Evolutionary conservation across 148 eudicot species (phyloP).

Genomic region (Spergularia bocconei): DNA sequence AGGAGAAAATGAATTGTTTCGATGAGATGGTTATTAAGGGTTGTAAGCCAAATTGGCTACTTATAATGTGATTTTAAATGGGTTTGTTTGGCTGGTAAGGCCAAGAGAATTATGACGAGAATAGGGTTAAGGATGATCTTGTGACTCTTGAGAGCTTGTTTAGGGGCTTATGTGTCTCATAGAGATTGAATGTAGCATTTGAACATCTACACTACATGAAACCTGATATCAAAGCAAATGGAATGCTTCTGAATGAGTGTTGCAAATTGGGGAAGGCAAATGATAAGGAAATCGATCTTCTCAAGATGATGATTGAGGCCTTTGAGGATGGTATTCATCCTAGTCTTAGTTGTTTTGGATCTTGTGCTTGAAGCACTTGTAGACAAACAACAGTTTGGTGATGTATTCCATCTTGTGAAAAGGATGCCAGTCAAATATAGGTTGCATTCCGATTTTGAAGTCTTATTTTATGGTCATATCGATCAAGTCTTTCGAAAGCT

Average conservation of each 20-base stretch:
- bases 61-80: conserved; percentile 40
- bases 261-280: conserved; percentile 20
- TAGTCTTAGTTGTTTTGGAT: conserved; percentile 1
- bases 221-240: conserved; percentile 36
- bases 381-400: conserved; percentile 21
- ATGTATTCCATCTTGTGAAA: conserved; percentile 35
- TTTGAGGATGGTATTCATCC: neutral
- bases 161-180: conserved; percentile 43
- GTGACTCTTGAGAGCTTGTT: conserved; percentile 41
- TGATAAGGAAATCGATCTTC: conserved; percentile 12
- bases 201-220: conserved; percentile 36
- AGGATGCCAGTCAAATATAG: conserved; percentile 37
- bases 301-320: conserved; percentile 15
- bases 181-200: conserved; percentile 39
- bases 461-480: conserved; percentile 40
- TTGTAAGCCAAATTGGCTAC: conserved; percentile 25
- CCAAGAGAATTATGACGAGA: conserved; percentile 36
- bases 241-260: conserved; percentile 32
- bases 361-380: conserved; percentile 9
- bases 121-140: conserved; percentile 44
- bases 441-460: conserved; percentile 40
- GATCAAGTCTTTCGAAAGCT: conserved; percentile 15
- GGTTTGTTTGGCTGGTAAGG: conserved; percentile 35
- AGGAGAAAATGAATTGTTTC: conserved; percentile 11
- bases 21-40: conserved; percentile 22